Conservation (phyloP, 2,329 filamentous ascomycete species). For the Akanthomyces muscarius region DNA sequence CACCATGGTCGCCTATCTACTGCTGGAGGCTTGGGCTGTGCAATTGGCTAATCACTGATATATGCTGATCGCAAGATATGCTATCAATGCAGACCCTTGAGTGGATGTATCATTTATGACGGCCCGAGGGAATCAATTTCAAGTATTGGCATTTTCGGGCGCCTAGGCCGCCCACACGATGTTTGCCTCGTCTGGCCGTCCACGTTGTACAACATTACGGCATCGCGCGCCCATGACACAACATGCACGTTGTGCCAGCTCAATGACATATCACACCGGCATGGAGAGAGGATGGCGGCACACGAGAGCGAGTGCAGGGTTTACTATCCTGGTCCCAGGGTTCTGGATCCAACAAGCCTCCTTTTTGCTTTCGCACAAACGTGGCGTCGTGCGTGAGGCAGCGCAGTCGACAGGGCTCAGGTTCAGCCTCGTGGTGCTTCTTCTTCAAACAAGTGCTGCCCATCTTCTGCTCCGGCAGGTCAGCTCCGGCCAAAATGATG, state of each 20-base stretch:
- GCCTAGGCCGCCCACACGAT: neutral
- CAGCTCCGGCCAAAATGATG: neutral
- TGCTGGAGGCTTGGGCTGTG: no score
- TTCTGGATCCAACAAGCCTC: neutral
- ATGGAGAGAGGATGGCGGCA: neutral
- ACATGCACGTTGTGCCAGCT: neutral
- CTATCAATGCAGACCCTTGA: no score
- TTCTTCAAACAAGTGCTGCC: neutral
- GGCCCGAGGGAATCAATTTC: neutral
- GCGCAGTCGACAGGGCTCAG: neutral
- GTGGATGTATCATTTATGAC: neutral
- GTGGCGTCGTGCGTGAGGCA: neutral
- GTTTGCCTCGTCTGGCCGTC: neutral
- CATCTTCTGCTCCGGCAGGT: neutral
- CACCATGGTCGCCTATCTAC: no score
- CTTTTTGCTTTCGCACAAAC: neutral
- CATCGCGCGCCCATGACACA: neutral
- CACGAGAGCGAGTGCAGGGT: neutral
- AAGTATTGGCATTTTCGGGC: no score
- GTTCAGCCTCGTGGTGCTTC: neutral
- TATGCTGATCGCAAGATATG: no score
- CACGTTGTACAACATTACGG: constrained; percentile 8
- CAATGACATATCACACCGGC: neutral
- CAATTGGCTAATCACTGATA: no score
- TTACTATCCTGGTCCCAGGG: neutral